A percentile compares a stretch with the other conserved stretches of the same genome.
Conservation (phyloP, 2,329 filamentous ascomycete genomes). For the Neurospora sp. region DNA sequence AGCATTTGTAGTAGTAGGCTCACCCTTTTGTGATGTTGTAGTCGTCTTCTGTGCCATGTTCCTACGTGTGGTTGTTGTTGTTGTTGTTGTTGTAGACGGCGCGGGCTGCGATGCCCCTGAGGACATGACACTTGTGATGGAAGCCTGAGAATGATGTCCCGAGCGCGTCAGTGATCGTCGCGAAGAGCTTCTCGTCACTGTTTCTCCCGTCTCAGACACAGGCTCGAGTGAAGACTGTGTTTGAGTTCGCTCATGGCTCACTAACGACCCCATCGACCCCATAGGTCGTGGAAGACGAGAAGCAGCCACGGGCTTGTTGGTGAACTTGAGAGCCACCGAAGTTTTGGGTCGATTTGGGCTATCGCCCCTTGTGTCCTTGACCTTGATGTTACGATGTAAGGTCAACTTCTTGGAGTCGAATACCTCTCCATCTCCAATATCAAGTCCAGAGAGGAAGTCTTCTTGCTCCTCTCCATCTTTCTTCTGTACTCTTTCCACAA, state of each 20-base stretch:
- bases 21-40: conserved; percentile 39
- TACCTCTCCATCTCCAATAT: conserved; percentile 73
- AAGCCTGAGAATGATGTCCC: conserved; percentile 61
- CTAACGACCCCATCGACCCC: conserved; percentile 58
- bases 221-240: conserved; percentile 75
- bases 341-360: conserved; percentile 65
- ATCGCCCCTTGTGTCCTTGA: conserved; percentile 60
- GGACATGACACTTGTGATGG: conserved; percentile 40
- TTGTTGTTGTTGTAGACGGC: conserved; percentile 49
- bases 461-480: conserved; percentile 43
- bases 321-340: conserved; percentile 83
- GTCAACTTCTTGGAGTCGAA: conserved; percentile 75
- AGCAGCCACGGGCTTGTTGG: conserved; percentile 55
- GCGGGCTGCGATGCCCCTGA: conserved; percentile 40
- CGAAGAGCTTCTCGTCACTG: conserved; percentile 46
- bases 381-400: conserved; percentile 82
- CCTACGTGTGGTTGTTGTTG: conserved; percentile 52
- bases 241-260: conserved; percentile 55
- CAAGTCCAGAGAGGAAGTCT: conserved; percentile 78
- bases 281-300: conserved; percentile 76
- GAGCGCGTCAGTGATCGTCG: conserved; percentile 58
- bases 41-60: conserved; percentile 47
- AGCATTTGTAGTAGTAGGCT: conserved; percentile 55
- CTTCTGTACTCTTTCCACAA: conserved; percentile 18
- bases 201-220: conserved; percentile 79